Evolutionary conservation across 148 eudicot species (phyloP).

Genomic region (Heliamphora exappendiculata): DNA sequence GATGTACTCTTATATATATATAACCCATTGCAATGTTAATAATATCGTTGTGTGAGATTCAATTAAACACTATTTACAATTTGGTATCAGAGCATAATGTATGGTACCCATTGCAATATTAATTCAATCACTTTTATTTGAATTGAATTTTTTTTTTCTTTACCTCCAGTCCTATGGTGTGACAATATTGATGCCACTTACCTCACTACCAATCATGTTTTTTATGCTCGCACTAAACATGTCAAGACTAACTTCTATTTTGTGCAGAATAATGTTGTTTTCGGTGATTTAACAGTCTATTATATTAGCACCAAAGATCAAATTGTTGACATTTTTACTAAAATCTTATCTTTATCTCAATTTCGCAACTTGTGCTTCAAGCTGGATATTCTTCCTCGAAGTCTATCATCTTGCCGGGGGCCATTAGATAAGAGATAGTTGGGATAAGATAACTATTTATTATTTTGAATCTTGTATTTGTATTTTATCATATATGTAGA

Average conservation of each 20-base stretch:
- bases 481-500: too few species aligned
- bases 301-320: background rate
- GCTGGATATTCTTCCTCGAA: background rate
- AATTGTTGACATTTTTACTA: too few species aligned
- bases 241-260: background rate
- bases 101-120: too few species aligned
- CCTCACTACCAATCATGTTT: background rate
- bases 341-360: background rate
- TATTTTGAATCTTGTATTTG: too few species aligned
- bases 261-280: background rate
- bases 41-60: too few species aligned
- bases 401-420: background rate
- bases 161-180: background rate
- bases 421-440: too few species aligned
- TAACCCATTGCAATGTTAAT: too few species aligned
- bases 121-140: background rate
- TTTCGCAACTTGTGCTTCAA: background rate
- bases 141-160: background rate
- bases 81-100: too few species aligned
- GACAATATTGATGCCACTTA: background rate
- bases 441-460: too few species aligned
- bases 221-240: background rate
- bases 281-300: background rate
- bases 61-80: too few species aligned
- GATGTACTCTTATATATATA: too few species aligned